phyloP scores from a whole-genome alignment of 2,329 filamentous ascomycete genomes.

The Lomentospora prolificans region DNA sequence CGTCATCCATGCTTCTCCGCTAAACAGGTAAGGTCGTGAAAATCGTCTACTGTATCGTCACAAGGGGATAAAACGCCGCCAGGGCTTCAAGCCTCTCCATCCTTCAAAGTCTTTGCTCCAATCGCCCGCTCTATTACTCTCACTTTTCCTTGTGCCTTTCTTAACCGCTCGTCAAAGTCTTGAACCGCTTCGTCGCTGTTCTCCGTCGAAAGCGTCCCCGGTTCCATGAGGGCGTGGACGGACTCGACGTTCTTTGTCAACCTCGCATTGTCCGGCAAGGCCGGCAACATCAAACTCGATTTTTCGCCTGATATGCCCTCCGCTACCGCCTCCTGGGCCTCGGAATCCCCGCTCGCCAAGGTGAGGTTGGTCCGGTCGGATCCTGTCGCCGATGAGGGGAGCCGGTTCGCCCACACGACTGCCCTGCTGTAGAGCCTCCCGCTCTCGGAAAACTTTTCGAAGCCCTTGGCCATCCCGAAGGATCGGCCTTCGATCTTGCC shows the following conservation, averaged over 20 bases:
- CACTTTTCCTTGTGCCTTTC: constrained; percentile 71
- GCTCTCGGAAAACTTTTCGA: constrained; percentile 80
- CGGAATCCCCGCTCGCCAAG: constrained; percentile 6
- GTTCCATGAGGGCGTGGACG: constrained; percentile 70
- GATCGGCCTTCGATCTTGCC: constrained; percentile 82
- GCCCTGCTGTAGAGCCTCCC: constrained; percentile 71
- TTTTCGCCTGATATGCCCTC: no score
- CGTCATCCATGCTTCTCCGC: not conserved
- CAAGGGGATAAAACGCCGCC: not conserved
- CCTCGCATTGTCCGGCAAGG: constrained; percentile 49
- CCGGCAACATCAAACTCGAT: constrained; percentile 26
- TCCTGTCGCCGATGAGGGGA: constrained; percentile 29
- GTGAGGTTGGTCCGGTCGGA: no score
- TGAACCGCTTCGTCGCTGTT: constrained; percentile 86
- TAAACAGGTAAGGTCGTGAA: not conserved
- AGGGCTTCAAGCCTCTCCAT: not conserved
- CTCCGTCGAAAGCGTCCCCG: constrained; percentile 62
- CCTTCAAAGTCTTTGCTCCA: constrained; percentile 22
- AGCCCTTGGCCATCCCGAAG: constrained; percentile 86
- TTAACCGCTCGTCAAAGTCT: constrained; percentile 83
- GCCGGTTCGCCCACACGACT: constrained; percentile 71
- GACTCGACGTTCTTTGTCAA: constrained; percentile 67
- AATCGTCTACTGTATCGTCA: not conserved
- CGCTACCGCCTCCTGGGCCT: not conserved
- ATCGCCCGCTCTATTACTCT: constrained; percentile 73